Evolutionary conservation across 164 flowering plant genomes (phyloP), one percentile per base, ranked within the genome.

Genomic region (Dillenia suffruticosa): DNA sequence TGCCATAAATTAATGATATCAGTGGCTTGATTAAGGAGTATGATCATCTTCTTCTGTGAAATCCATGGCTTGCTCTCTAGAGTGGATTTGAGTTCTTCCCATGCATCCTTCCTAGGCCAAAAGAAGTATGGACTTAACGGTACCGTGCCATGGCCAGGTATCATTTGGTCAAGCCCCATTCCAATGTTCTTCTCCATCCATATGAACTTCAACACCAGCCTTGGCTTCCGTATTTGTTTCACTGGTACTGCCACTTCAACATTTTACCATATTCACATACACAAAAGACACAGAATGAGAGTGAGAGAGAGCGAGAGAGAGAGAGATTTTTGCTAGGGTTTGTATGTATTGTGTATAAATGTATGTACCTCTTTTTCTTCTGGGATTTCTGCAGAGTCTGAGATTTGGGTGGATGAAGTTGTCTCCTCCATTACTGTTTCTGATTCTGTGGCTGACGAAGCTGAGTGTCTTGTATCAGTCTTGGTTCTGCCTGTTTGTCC

Each of bases 131-230:
- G 95, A 66, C 97, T 90, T n/a, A 94, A 64, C 12, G 98, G 97
- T 44, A 87, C 76, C 3, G 95, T 75, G 17, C 98, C 98, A 54
- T 87, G 81, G n/a, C 90, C 98, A 0, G 91, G 96, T 59, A 94
- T 80, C 59, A 63, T 51, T 61, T 94, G 97, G 63, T 94, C 90
- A 4, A 94, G 80, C 2, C 76, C 85, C 15, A 94, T 74, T 12
- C 98, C 98, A 12, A 87, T 94, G 76, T 87, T 90, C 82, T 90
- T 94, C 73, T 90, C 89, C 88, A 94, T 78, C 98, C 98, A 94
- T 49, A 94, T 76, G 74, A 94, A 89, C 82, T 94, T 94, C 84
- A 94, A 68, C n/a, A 87, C 90, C 16, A 88, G 71, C 78, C 87
- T 82, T 9, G 95, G 88, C 61, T 89, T 92, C 75, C 74, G 82